A percentile compares a stretch with the other conserved stretches of the same genome.
These are phyloP conservation scores for Ophiostoma tasmaniense DNA, from an alignment of 2,329 filamentous ascomycete species.

Conservation along the genomic window DNA sequence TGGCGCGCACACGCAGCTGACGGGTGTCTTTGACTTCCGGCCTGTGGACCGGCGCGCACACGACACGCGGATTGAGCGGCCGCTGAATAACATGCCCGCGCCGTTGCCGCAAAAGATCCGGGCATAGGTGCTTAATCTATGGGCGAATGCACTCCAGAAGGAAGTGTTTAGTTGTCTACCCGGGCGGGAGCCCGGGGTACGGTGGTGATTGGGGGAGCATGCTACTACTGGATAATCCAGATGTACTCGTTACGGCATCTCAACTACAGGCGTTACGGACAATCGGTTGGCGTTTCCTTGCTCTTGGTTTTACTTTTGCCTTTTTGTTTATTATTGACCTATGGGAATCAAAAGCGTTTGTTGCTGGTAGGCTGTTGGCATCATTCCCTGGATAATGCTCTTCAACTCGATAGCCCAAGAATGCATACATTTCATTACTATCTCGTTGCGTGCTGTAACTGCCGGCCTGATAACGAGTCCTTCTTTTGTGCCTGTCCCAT, in stretches of 20 bases:
- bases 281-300: background rate
- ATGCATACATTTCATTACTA: background rate
- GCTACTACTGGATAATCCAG: background rate
- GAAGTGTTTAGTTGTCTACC: background rate
- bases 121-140: background rate
- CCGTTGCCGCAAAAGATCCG: slow-evolving; percentile 3
- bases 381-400: background rate
- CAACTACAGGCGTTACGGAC: background rate
- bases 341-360: background rate
- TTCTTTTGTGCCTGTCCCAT: background rate
- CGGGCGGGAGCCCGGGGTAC: background rate
- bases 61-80: slow-evolving; percentile 39
- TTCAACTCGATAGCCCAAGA: background rate
- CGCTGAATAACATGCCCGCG: slow-evolving; percentile 4
- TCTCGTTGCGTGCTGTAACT: background rate
- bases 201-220: background rate
- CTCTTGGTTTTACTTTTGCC: background rate
- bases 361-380: background rate
- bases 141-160: background rate
- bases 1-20: slow-evolving; percentile 38
- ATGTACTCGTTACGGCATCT: background rate
- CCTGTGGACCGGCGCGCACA: slow-evolving; percentile 44
- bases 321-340: background rate
- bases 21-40: slow-evolving; percentile 45
- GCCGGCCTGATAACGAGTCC: background rate